A percentile compares a stretch with the other conserved stretches of the same genome.
Conservation (phyloP, 2,329 filamentous ascomycete species). For the Macrophomina tecta region DNA sequence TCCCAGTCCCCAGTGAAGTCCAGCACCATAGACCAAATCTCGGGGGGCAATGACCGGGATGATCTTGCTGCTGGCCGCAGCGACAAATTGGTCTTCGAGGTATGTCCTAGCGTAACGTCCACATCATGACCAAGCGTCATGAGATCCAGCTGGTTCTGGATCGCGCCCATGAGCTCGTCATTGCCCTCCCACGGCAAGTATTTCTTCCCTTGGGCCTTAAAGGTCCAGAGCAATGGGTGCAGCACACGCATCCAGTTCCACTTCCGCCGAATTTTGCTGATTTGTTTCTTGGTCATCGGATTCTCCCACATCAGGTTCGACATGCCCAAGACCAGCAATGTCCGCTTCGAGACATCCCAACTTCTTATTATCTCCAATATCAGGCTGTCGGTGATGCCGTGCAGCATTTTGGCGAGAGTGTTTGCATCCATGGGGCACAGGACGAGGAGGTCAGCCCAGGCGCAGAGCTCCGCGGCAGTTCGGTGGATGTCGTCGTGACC, state of each 20-base stretch:
- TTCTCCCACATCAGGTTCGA: constrained; percentile 89
- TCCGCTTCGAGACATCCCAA: constrained; percentile 86
- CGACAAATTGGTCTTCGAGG: constrained; percentile 34
- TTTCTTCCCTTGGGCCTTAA: constrained; percentile 60
- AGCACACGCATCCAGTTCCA: constrained; percentile 89
- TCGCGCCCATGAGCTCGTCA: constrained; percentile 73
- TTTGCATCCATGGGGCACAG: constrained; percentile 86
- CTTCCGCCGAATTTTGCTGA: constrained; percentile 80
- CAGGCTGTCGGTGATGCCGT: constrained; percentile 80
- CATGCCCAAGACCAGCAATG: constrained; percentile 87
- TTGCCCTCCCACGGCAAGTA: constrained; percentile 61
- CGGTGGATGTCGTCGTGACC: constrained; percentile 23
- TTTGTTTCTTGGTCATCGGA: constrained; percentile 84
- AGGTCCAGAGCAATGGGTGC: constrained; percentile 80
- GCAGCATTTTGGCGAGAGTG: constrained; percentile 84
- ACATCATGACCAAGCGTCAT: constrained; percentile 76
- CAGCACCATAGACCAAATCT: constrained; percentile 89
- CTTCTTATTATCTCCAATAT: constrained; percentile 80
- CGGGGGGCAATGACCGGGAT: constrained; percentile 68
- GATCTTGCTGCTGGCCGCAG: neutral
- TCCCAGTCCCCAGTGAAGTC: constrained; percentile 91
- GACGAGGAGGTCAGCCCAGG: constrained; percentile 88
- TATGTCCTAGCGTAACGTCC: constrained; percentile 52
- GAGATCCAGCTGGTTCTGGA: constrained; percentile 78
- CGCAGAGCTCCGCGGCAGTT: constrained; percentile 58